Evolutionary conservation across 2,329 filamentous ascomycete genomes (phyloP).

Genomic region (Diaporthe ilicicola): DNA sequence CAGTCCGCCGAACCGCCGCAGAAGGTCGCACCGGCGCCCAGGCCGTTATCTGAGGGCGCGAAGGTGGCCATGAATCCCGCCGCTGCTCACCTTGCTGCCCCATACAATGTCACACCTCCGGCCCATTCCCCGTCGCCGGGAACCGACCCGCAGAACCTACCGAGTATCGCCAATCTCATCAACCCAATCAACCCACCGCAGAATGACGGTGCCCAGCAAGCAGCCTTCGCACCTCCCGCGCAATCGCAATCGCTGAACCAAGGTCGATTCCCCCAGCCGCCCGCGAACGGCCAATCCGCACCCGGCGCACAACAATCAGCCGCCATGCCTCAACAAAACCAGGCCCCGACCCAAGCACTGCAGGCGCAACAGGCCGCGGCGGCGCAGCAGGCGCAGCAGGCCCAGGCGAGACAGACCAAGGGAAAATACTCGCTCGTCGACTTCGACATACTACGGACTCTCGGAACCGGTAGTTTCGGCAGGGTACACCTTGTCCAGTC

Average conservation of each 20-base stretch:
- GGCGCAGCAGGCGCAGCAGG: constrained; percentile 6
- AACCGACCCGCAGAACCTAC: constrained; percentile 69
- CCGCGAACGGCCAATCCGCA: constrained; percentile 39
- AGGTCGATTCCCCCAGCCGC: constrained; percentile 36
- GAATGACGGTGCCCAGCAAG: constrained; percentile 52
- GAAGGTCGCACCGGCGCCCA: constrained; percentile 46
- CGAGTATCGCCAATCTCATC: constrained; percentile 86
- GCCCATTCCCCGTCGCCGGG: constrained; percentile 48
- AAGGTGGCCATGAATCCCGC: constrained; percentile 44
- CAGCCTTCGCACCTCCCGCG: constrained; percentile 31
- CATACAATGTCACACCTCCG: constrained; percentile 39
- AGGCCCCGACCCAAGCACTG: constrained; percentile 39
- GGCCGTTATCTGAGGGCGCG: constrained; percentile 38
- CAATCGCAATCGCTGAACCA: constrained; percentile 35
- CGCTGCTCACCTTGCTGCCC: constrained; percentile 26
- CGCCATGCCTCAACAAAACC: constrained; percentile 50
- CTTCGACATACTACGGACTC: constrained; percentile 88
- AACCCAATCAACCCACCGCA: constrained; percentile 73
- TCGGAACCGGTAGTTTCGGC: constrained; percentile 97
- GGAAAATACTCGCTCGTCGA: constrained; percentile 95
- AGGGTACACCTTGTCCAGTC: constrained; percentile 96
- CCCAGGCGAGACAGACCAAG: constrained; percentile 77
- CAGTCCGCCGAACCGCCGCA: constrained; percentile 38
- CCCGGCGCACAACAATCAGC: constrained; percentile 37
- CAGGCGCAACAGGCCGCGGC: constrained; percentile 35